Conservation (phyloP, 1,139 yeast species). For the Hanseniaspora uvarum region DNA sequence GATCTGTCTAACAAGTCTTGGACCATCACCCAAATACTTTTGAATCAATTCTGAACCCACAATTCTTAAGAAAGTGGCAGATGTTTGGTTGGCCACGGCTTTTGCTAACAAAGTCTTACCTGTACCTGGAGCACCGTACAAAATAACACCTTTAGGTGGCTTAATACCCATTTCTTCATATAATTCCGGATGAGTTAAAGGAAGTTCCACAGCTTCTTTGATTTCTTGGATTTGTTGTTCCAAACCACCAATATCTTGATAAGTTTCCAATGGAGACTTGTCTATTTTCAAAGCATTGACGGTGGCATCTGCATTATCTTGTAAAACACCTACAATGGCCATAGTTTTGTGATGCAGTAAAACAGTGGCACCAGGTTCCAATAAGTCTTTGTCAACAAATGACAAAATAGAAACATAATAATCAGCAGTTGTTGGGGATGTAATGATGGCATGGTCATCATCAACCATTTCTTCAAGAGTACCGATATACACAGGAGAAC, state of each 20-base stretch:
- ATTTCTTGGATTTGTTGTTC: constrained; percentile 95
- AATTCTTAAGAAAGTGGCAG: constrained; percentile 90
- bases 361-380: constrained; percentile 98
- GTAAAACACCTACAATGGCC: constrained; percentile 86
- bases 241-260: constrained; percentile 95
- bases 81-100: constrained; percentile 96
- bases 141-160: constrained; percentile 97
- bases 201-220: constrained; percentile 94
- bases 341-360: constrained; percentile 90
- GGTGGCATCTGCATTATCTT: constrained; percentile 97
- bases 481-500: constrained; percentile 94
- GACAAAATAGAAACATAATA: constrained; percentile 91
- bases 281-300: constrained; percentile 95
- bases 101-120: constrained; percentile 95
- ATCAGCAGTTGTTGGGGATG: constrained; percentile 92
- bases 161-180: constrained; percentile 99
- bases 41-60: constrained; percentile 96
- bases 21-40: constrained; percentile 96
- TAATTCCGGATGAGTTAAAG: constrained; percentile 92
- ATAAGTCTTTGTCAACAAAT: constrained; percentile 91
- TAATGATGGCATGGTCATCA: constrained; percentile 97
- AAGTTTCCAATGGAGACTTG: constrained; percentile 92
- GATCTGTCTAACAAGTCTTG: constrained; percentile 84
- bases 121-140: constrained; percentile 98
- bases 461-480: constrained; percentile 93